A percentile compares a stretch with the other conserved stretches of the same genome.
Evolutionary conservation across 1,284 basidiomycete species (phyloP).

Genomic region (Cutaneotrichosporon dermatis): DNA sequence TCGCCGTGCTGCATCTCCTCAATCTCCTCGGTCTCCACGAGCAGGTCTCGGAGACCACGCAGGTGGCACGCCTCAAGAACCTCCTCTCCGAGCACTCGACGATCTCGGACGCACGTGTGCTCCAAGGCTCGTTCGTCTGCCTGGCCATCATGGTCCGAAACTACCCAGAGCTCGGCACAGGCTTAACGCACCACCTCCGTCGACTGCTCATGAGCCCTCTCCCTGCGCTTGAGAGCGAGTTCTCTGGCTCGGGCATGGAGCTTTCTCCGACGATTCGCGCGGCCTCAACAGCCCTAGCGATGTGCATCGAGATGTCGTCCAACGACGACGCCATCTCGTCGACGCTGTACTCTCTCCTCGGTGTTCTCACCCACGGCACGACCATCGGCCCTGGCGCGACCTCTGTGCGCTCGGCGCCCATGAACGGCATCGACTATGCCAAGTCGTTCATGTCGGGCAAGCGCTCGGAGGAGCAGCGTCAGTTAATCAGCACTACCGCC

Average conservation of each 20-base stretch:
- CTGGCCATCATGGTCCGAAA: conserved; percentile 62
- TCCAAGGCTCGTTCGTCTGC: conserved; percentile 44
- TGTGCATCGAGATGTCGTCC: conserved; percentile 82
- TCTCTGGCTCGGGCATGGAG: conserved; percentile 50
- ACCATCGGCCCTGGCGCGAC: conserved; percentile 20
- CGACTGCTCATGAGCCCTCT: conserved; percentile 84
- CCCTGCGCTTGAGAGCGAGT: conserved; percentile 80
- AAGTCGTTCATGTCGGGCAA: conserved; percentile 12
- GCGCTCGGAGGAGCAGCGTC: conserved; percentile 73
- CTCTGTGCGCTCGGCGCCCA: conserved; percentile 26
- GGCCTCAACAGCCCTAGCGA: conserved; percentile 80
- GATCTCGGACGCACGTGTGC: conserved; percentile 60
- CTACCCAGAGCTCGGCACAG: conserved; percentile 71
- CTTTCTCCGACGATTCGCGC: conserved; percentile 65
- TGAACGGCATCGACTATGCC: conserved; percentile 7
- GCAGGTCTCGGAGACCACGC: conserved; percentile 62
- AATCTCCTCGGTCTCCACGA: conserved; percentile 76
- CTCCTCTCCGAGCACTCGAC: conserved; percentile 78
- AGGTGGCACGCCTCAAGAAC: conserved; percentile 67
- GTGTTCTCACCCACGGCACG: conserved; percentile 75
- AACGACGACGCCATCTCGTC: conserved; percentile 90
- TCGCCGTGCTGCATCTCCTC: conserved; percentile 62
- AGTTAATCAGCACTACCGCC: conserved; percentile 79
- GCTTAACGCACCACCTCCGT: conserved; percentile 74
- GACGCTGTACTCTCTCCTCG: conserved; percentile 91